Conservation (phyloP, 179 eudicot genomes). For the Heliamphora pulchella region DNA sequence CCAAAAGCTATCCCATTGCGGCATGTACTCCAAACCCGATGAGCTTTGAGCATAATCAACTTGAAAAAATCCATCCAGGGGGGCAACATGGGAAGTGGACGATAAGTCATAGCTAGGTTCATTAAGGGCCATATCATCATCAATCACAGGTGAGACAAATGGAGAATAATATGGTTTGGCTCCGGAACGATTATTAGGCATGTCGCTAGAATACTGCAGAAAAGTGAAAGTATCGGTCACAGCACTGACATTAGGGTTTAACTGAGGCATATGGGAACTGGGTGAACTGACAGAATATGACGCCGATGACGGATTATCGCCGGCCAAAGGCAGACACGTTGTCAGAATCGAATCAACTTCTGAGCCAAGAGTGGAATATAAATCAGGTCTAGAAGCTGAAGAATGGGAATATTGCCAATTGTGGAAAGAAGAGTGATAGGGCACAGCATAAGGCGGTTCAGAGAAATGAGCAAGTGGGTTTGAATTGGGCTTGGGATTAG, state of each 20-base stretch:
- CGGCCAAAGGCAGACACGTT: constrained; percentile 24
- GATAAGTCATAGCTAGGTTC: constrained; percentile 36
- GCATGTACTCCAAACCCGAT: constrained; percentile 35
- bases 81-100: constrained; percentile 28
- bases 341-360: constrained; percentile 36
- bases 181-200: constrained; percentile 26
- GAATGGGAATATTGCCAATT: constrained; percentile 45
- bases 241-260: constrained; percentile 21
- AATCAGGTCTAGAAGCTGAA: constrained; percentile 34
- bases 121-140: constrained; percentile 27
- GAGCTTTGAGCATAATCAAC: constrained; percentile 34
- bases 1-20: constrained; percentile 45
- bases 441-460: constrained; percentile 34
- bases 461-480: constrained; percentile 34
- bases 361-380: constrained; percentile 15
- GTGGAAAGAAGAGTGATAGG: constrained; percentile 34
- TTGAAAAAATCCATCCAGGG: constrained; percentile 32
- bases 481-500: constrained; percentile 44
- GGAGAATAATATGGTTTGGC: constrained; percentile 43
- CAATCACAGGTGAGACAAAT: constrained; percentile 32
- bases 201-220: constrained; percentile 29
- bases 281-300: constrained; percentile 15
- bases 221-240: constrained; percentile 33
- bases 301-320: neutral
- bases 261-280: constrained; percentile 25